phyloP scores from a whole-genome alignment of 768 basidiomycete species.

The Tricholoma saponaceum region DNA sequence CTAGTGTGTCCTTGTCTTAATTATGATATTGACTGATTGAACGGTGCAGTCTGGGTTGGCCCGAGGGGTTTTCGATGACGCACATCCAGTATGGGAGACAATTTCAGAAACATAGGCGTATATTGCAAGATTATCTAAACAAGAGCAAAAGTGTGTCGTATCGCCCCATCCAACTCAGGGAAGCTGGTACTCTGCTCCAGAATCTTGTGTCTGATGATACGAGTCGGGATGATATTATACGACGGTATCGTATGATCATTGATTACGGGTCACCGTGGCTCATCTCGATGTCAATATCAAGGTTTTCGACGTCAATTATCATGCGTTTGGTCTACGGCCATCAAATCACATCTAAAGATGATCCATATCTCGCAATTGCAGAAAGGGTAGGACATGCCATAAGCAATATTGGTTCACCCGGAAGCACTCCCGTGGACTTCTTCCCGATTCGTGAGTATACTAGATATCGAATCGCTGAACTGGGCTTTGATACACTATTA shows the following conservation, averaged over 20 bases:
- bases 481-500: not conserved
- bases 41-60: not conserved
- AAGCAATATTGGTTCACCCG: constrained; percentile 6
- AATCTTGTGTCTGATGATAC: constrained; percentile 4
- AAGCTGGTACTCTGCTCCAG: constrained; percentile 1
- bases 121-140: constrained; percentile 2
- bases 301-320: constrained; percentile 11
- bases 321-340: constrained; percentile 15
- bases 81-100: not conserved
- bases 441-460: constrained; percentile 14
- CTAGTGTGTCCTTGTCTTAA: not conserved
- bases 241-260: constrained; percentile 17
- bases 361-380: constrained; percentile 10
- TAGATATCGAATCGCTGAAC: not conserved
- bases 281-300: not conserved
- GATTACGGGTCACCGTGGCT: not conserved
- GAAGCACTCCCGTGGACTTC: constrained; percentile 9
- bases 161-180: constrained; percentile 3
- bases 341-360: constrained; percentile 11
- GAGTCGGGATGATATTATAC: constrained; percentile 5
- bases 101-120: constrained; percentile 5
- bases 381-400: constrained; percentile 2
- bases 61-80: not conserved
- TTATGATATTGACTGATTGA: not conserved
- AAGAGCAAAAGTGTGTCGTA: not conserved